A percentile compares a stretch with the other conserved stretches of the same genome.
Evolutionary conservation across 768 basidiomycete species (phyloP).

Genomic region (Lactarius pseudohatsudake): DNA sequence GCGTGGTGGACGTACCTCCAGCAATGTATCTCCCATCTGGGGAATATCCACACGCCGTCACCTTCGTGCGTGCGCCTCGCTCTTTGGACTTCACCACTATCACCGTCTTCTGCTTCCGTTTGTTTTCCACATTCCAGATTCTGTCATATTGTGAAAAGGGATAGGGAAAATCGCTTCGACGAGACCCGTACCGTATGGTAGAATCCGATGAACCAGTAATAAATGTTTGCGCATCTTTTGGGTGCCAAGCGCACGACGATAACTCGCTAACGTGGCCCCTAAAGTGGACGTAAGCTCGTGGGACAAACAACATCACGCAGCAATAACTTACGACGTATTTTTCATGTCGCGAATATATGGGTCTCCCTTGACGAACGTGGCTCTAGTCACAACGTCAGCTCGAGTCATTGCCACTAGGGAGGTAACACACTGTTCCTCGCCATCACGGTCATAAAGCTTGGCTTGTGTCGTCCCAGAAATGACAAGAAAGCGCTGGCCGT

Average conservation of each 20-base stretch:
- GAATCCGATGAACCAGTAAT: constrained; percentile 95
- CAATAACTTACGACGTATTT: constrained; percentile 78
- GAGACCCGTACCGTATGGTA: constrained; percentile 71
- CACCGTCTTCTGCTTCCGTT: constrained; percentile 90
- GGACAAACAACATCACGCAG: constrained; percentile 11
- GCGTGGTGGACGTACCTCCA: constrained; percentile 61
- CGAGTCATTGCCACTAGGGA: constrained; percentile 34
- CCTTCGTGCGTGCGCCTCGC: constrained; percentile 89
- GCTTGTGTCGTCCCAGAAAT: constrained; percentile 87
- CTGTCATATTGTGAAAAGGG: constrained; percentile 42
- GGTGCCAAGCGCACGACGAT: constrained; percentile 91
- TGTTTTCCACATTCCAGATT: constrained; percentile 93
- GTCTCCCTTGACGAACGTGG: constrained; percentile 89
- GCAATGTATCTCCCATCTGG: constrained; percentile 87
- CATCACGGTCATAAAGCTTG: constrained; percentile 89
- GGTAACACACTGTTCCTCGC: constrained; percentile 80
- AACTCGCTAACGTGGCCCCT: constrained; percentile 96
- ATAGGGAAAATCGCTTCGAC: constrained; percentile 2
- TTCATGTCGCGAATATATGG: constrained; percentile 99
- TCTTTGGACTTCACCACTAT: constrained; percentile 98
- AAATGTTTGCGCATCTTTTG: constrained; percentile 78
- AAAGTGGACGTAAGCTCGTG: constrained; percentile 10
- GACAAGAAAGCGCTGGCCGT: constrained; percentile 82
- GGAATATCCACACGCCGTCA: constrained; percentile 84
- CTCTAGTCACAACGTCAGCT: constrained; percentile 58